Evolutionary conservation across 106 monocot genomes (phyloP).

Genomic region (Gastrodia elata): DNA sequence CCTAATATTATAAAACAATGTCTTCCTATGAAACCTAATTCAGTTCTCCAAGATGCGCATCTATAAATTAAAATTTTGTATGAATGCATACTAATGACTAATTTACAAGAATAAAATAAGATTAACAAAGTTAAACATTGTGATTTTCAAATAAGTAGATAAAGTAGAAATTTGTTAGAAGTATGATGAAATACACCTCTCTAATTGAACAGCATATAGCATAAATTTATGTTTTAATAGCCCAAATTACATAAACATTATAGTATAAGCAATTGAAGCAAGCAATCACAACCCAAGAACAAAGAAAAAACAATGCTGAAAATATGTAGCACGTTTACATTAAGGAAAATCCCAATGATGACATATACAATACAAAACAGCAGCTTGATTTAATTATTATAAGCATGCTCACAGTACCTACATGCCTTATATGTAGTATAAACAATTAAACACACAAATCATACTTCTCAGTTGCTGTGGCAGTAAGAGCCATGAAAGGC

Average conservation of each 20-base stretch:
- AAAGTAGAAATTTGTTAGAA: neutral
- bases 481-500: constrained; percentile 87
- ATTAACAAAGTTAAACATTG: no score
- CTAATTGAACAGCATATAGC: neutral
- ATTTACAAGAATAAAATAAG: no score
- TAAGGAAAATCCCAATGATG: neutral
- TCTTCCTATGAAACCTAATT: no score
- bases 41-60: no score
- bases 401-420: neutral
- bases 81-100: no score
- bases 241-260: neutral
- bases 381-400: neutral
- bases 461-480: constrained; percentile 91
- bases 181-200: neutral
- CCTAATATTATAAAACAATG: no score
- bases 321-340: neutral
- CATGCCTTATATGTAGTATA: neutral
- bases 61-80: no score
- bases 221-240: neutral
- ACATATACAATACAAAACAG: neutral
- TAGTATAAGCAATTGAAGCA: neutral
- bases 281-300: neutral
- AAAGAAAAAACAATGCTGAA: neutral
- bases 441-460: neutral
- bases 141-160: neutral